These are phyloP conservation scores for Solanum paucissectum DNA, from an alignment of 257 asterid species.

Conservation along the genomic window DNA sequence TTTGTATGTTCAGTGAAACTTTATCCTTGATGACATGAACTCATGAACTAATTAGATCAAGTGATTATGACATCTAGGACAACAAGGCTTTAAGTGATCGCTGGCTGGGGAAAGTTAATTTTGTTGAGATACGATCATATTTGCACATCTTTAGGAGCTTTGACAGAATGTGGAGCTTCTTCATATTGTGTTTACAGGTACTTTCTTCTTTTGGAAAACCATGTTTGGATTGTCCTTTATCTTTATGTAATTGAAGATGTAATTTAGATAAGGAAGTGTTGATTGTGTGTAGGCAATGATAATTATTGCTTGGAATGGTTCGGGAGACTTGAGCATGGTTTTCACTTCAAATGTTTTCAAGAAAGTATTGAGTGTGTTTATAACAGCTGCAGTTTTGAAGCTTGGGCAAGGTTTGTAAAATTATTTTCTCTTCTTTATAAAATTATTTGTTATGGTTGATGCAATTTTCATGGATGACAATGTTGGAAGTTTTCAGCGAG, in stretches of 20 bases:
- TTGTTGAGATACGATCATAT: slow-evolving; percentile 94
- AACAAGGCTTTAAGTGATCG: slow-evolving; percentile 51
- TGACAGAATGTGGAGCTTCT: slow-evolving; percentile 98
- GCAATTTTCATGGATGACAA: background rate
- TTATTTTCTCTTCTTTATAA: background rate
- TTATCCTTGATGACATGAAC: background rate
- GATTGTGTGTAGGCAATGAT: slow-evolving; percentile 73
- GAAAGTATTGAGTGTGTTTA: slow-evolving; percentile 88
- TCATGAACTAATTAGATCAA: slow-evolving; percentile 1
- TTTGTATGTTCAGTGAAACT: background rate
- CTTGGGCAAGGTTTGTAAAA: slow-evolving; percentile 82
- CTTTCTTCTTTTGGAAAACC: slow-evolving; percentile 7
- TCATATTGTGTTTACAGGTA: slow-evolving; percentile 96
- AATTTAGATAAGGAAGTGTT: background rate
- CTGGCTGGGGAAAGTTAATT: slow-evolving; percentile 97
- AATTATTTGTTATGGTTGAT: background rate
- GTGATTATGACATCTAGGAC: slow-evolving; percentile 33
- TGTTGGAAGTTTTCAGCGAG: background rate
- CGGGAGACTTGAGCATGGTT: slow-evolving; percentile 53
- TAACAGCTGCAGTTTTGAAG: slow-evolving; percentile 91
- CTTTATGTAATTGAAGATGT: slow-evolving; percentile 8
- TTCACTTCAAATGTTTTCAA: slow-evolving; percentile 59
- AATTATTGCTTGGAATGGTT: slow-evolving; percentile 91
- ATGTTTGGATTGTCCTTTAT: background rate
- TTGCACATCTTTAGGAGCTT: slow-evolving; percentile 97